Evolutionary conservation across 768 basidiomycete genomes (phyloP).

Genomic region (Ramaria sp.): DNA sequence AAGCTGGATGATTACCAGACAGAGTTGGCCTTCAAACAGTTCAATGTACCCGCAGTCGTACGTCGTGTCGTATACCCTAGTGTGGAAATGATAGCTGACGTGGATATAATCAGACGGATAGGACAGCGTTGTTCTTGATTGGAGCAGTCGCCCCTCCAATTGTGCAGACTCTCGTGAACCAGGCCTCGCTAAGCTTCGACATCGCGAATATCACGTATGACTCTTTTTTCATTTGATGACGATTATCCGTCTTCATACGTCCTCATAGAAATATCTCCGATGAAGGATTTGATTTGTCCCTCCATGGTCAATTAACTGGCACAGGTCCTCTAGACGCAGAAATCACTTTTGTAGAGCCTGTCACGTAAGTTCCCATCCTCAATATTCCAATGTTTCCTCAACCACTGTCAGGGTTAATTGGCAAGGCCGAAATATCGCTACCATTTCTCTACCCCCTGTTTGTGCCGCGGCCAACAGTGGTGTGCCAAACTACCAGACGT

Average conservation of each 20-base stretch:
- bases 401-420: conserved; percentile 38
- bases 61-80: conserved; percentile 12
- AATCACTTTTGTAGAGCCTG: conserved; percentile 54
- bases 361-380: conserved; percentile 30
- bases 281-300: conserved; percentile 49
- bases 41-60: conserved; percentile 43
- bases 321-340: conserved; percentile 58
- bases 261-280: conserved; percentile 27
- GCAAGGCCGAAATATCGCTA: conserved; percentile 52
- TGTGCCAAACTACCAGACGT: conserved; percentile 47
- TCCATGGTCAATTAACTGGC: conserved; percentile 50
- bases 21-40: conserved; percentile 46
- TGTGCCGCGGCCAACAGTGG: conserved; percentile 59
- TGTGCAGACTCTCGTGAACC: conserved; percentile 53
- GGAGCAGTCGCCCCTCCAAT: conserved; percentile 61
- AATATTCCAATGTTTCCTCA: background rate
- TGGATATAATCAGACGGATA: conserved; percentile 36
- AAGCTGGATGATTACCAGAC: conserved; percentile 59
- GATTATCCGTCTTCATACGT: conserved; percentile 2
- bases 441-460: conserved; percentile 50
- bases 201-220: conserved; percentile 48
- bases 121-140: conserved; percentile 52
- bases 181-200: conserved; percentile 40
- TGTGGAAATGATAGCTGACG: background rate
- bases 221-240: background rate